Conservation (phyloP, 2,329 filamentous ascomycete genomes). For the Aspergillus ruber region DNA sequence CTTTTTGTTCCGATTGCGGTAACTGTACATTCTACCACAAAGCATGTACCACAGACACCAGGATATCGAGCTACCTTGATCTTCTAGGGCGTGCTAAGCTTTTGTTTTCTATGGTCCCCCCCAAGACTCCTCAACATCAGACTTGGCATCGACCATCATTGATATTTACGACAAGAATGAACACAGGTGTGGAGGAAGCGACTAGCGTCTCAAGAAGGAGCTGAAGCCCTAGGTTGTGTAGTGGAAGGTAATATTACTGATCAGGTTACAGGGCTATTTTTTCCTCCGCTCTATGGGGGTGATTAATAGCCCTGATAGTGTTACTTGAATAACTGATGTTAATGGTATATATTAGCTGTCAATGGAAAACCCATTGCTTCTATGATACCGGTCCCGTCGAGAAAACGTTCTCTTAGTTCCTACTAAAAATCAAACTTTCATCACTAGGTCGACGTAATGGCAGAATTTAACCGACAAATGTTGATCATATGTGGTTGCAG, state of each 20-base stretch:
- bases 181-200: background rate
- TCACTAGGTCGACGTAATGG: too few relatives aligned
- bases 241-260: background rate
- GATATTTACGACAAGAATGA: background rate
- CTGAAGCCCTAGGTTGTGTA: background rate
- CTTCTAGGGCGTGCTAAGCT: background rate
- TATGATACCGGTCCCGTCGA: too few relatives aligned
- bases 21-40: background rate
- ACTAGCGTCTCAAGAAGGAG: background rate
- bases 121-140: background rate
- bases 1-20: background rate
- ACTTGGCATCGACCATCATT: background rate
- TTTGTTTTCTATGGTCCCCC: conserved; percentile 1
- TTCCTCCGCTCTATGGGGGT: background rate
- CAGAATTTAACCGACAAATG: too few relatives aligned
- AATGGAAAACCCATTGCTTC: too few relatives aligned
- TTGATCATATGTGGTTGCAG: too few relatives aligned
- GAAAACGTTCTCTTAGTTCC: too few relatives aligned
- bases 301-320: too few relatives aligned
- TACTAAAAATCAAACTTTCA: too few relatives aligned
- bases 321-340: too few relatives aligned
- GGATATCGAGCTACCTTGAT: background rate
- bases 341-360: too few relatives aligned
- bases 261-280: background rate
- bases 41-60: conserved; percentile 1